Evolutionary conservation across 1,139 yeast species (phyloP).

Genomic region (Kodamaea anthophila): DNA sequence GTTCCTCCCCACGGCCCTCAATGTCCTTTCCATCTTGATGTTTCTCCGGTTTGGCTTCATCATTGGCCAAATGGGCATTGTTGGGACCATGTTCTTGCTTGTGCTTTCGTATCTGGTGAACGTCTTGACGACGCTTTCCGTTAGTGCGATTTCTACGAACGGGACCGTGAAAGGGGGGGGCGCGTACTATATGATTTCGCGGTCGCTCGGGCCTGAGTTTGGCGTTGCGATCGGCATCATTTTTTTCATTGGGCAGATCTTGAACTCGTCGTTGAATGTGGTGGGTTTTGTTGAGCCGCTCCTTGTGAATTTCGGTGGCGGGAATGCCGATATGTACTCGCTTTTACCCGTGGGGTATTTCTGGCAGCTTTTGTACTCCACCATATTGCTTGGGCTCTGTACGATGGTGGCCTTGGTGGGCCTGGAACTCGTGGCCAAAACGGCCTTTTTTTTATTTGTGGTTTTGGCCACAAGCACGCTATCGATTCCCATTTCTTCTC

Average conservation of each 20-base stretch:
- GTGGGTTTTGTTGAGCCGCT: constrained; percentile 77
- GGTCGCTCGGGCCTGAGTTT: constrained; percentile 77
- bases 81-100: constrained; percentile 55
- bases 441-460: constrained; percentile 72
- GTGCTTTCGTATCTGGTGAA: constrained; percentile 60
- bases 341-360: constrained; percentile 49
- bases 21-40: constrained; percentile 76
- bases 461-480: constrained; percentile 66
- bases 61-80: constrained; percentile 69
- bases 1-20: constrained; percentile 67
- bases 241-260: constrained; percentile 69
- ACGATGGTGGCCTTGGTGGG: constrained; percentile 79
- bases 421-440: constrained; percentile 72
- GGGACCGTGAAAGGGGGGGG: constrained; percentile 85
- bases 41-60: constrained; percentile 75
- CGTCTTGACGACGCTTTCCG: constrained; percentile 62
- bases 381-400: constrained; percentile 62
- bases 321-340: constrained; percentile 47
- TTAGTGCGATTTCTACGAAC: constrained; percentile 75
- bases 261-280: constrained; percentile 71
- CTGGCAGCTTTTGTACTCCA: constrained; percentile 58
- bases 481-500: constrained; percentile 74
- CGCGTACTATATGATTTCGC: constrained; percentile 74
- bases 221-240: constrained; percentile 81
- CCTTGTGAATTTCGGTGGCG: constrained; percentile 55